Evolutionary conservation across 345 rosid species (phyloP).

Genomic region (Aegle marmelos): DNA sequence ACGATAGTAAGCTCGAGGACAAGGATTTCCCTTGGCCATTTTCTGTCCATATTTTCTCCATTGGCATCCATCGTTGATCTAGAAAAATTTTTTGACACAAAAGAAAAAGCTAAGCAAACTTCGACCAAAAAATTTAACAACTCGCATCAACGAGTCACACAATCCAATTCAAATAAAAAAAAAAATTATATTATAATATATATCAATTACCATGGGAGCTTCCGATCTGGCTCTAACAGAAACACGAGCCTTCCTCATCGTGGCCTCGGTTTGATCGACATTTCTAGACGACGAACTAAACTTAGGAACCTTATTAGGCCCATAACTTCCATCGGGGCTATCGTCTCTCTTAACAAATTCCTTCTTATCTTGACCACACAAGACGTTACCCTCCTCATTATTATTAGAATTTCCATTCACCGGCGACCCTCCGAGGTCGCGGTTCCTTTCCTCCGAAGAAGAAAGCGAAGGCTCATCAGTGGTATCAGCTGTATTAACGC

Average conservation of each 20-base stretch:
- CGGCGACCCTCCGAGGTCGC: conserved; percentile 40
- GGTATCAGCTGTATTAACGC: conserved; percentile 15
- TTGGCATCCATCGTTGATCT: conserved; percentile 78
- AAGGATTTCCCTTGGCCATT: conserved; percentile 79
- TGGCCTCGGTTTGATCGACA: conserved; percentile 63
- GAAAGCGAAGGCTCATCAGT: conserved; percentile 42
- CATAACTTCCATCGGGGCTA: conserved; percentile 42
- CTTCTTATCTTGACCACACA: conserved; percentile 24
- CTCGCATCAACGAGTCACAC: neutral
- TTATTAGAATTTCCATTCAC: conserved; percentile 10
- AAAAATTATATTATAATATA: neutral
- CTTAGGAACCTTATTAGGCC: conserved; percentile 42
- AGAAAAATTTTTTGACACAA: neutral
- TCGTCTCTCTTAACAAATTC: conserved; percentile 29
- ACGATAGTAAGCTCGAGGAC: conserved; percentile 76
- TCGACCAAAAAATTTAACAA: neutral
- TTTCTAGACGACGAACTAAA: conserved; percentile 36
- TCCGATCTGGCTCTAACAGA: conserved; percentile 67
- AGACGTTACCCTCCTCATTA: conserved; percentile 8
- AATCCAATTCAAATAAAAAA: neutral
- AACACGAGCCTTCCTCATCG: conserved; percentile 68
- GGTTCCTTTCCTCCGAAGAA: conserved; percentile 48
- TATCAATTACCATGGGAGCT: conserved; percentile 25
- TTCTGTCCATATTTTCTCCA: conserved; percentile 84
- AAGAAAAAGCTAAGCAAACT: neutral